Conservation (phyloP, 257 asterid genomes). For the Salvia miltiorrhiza region DNA sequence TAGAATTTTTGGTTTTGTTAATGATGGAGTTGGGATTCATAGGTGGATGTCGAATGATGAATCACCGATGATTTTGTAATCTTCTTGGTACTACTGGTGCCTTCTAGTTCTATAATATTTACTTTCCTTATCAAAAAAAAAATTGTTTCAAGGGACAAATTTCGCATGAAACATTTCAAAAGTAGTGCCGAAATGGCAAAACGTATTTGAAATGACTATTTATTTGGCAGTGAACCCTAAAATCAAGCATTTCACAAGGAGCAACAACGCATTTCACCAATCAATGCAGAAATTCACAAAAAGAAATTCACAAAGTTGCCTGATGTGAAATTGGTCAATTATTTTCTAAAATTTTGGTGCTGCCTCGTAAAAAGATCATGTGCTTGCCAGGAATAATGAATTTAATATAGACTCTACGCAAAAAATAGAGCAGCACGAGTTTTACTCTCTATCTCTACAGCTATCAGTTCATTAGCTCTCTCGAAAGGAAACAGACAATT, state of each 20-base stretch:
- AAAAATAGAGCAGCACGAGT: constrained; percentile 19
- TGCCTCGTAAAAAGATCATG: background rate
- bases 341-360: constrained; percentile 6
- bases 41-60: no score
- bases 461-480: constrained; percentile 17
- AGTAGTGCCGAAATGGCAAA: background rate
- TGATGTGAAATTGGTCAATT: background rate
- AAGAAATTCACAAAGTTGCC: background rate
- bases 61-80: no score
- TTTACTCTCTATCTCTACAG: constrained; percentile 20
- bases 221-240: background rate
- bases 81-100: no score
- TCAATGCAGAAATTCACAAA: background rate
- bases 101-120: no score
- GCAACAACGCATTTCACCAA: background rate
- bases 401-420: constrained; percentile 16
- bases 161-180: background rate
- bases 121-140: no score
- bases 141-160: background rate
- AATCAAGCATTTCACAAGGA: background rate
- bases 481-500: constrained; percentile 2
- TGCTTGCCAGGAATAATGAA: background rate
- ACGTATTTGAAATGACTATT: background rate
- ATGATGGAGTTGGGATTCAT: no score
- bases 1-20: no score